Percentiles rank a stretch among this genome's conserved stretches.
These are phyloP conservation scores for Solanum hybrid DNA, from an alignment of 305 asterid genomes.

Conservation along the genomic window DNA sequence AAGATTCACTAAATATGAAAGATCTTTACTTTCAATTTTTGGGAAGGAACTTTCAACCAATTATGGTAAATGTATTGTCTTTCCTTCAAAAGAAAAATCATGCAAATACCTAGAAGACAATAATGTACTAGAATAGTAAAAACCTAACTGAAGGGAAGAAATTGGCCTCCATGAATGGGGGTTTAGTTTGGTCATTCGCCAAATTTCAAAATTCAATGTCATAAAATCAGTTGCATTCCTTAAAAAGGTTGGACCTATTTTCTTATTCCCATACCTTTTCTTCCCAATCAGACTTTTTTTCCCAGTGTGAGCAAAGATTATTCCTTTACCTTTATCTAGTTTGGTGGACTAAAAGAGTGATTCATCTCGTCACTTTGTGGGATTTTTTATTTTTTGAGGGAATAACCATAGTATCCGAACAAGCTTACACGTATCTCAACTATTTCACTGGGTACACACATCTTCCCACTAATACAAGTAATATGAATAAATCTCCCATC, in stretches of 20 bases:
- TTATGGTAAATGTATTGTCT: not conserved
- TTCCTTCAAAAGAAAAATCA: not conserved
- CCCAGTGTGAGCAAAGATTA: not conserved
- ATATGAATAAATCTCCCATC: not conserved
- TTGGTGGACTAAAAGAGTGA: not conserved
- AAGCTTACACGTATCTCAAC: not conserved
- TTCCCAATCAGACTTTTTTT: not conserved
- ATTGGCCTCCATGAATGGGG: not conserved
- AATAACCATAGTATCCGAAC: not conserved
- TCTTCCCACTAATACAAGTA: not conserved
- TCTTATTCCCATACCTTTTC: not conserved
- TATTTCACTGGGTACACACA: not conserved
- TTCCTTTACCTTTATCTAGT: not conserved
- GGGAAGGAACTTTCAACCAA: not conserved
- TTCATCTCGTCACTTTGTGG: not conserved
- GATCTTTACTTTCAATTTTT: not conserved
- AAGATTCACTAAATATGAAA: not conserved
- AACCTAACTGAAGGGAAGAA: not conserved
- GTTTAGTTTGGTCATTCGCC: not conserved
- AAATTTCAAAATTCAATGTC: not conserved
- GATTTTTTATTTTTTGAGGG: not conserved
- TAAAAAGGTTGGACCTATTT: not conserved
- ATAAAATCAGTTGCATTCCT: not conserved
- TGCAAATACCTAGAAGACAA: not conserved
- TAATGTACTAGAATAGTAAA: not conserved